phyloP scores from a whole-genome alignment of 2,329 filamentous ascomycete species.

The Talaromyces sp. region DNA sequence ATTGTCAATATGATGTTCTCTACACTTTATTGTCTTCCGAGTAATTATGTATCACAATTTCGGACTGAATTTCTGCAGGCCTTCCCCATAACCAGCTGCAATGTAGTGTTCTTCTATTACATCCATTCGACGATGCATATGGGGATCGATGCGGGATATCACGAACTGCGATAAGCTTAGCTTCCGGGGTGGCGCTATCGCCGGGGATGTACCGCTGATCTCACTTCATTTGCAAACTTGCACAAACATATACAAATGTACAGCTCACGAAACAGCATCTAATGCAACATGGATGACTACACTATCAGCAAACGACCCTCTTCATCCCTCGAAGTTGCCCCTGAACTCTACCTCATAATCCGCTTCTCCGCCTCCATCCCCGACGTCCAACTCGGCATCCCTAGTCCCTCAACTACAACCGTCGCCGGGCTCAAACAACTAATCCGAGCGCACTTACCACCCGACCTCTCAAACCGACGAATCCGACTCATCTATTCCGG shows the following conservation, averaged over 20 bases:
- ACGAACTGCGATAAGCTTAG: constrained; percentile 4
- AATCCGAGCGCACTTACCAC: constrained; percentile 69
- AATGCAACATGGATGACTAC: constrained; percentile 13
- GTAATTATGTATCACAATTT: no score
- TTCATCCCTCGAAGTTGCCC: constrained; percentile 20
- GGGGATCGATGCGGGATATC: neutral
- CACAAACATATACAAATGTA: neutral
- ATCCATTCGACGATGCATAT: neutral
- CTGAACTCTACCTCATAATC: constrained; percentile 69
- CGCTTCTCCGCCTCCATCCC: constrained; percentile 84
- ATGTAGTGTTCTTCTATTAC: no score
- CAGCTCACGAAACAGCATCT: constrained; percentile 6
- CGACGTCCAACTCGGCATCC: constrained; percentile 76
- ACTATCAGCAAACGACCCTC: constrained; percentile 19
- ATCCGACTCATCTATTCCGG: constrained; percentile 89
- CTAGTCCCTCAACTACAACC: constrained; percentile 65
- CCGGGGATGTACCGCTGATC: neutral
- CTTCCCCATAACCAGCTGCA: no score
- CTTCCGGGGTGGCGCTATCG: neutral
- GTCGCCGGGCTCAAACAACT: constrained; percentile 76
- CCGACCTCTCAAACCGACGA: constrained; percentile 61
- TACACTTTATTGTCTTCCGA: neutral
- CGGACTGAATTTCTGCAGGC: no score
- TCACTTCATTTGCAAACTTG: neutral
- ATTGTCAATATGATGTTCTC: neutral